Conservation (phyloP, 1,284 basidiomycete genomes). For the Malassezia nana region DNA sequence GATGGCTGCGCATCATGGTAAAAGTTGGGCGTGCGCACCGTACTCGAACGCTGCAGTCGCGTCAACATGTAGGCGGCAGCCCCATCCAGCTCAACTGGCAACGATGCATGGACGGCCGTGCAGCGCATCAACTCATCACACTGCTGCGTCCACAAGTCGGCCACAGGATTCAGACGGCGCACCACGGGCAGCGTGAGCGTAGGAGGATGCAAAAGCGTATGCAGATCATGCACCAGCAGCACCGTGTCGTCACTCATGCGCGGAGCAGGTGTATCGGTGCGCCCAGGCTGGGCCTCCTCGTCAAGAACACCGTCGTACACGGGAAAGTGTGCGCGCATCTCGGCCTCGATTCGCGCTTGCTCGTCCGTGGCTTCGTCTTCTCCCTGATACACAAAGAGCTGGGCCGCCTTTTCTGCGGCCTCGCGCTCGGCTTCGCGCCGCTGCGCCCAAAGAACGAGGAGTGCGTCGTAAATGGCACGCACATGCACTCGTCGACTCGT, state of each 20-base stretch:
- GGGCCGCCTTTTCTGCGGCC: conserved; percentile 59
- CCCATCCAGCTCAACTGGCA: conserved; percentile 21
- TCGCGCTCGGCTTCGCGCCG: conserved; percentile 65
- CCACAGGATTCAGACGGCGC: background rate
- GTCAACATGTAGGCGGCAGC: conserved; percentile 28
- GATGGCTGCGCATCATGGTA: conserved; percentile 33
- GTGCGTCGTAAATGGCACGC: conserved; percentile 59
- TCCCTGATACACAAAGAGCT: conserved; percentile 67
- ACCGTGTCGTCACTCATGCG: background rate
- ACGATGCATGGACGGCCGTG: background rate
- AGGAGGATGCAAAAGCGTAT: conserved; percentile 25
- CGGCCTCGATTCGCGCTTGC: conserved; percentile 64
- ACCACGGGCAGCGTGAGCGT: background rate
- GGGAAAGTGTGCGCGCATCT: conserved; percentile 74
- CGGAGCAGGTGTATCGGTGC: background rate
- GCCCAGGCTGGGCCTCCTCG: background rate
- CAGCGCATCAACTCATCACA: background rate
- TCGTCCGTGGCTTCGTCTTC: conserved; percentile 57
- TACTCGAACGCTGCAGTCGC: conserved; percentile 3
- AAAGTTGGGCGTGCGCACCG: conserved; percentile 29
- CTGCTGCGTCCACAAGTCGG: background rate
- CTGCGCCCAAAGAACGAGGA: conserved; percentile 69
- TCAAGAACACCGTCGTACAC: conserved; percentile 59
- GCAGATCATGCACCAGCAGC: conserved; percentile 21
- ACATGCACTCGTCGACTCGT: background rate